Percentiles rank a stretch among this genome's conserved stretches.
Conservation (phyloP, 768 basidiomycete genomes). For the Ramaria sp. region DNA sequence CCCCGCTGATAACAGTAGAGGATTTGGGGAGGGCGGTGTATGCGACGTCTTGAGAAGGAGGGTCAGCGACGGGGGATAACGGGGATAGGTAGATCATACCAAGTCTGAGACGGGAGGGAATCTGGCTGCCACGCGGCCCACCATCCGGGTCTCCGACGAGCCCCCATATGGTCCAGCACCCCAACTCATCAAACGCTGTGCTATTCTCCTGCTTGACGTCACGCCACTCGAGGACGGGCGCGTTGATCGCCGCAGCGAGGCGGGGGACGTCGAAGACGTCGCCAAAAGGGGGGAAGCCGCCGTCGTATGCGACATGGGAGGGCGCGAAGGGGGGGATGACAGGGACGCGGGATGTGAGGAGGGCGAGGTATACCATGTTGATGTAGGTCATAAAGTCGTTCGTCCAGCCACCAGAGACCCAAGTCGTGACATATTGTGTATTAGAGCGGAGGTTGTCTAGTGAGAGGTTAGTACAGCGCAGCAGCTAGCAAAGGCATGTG, state of each 20-base stretch:
- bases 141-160: conserved; percentile 20
- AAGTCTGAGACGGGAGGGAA: conserved; percentile 19
- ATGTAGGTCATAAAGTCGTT: conserved; percentile 71
- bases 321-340: conserved; percentile 49
- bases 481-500: background rate
- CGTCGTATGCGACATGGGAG: conserved; percentile 37
- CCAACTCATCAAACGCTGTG: conserved; percentile 22
- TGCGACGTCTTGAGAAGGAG: conserved; percentile 12
- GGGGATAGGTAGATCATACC: conserved; percentile 21
- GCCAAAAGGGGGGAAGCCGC: conserved; percentile 41
- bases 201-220: conserved; percentile 40
- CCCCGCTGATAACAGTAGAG: conserved; percentile 11
- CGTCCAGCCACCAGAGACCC: conserved; percentile 73
- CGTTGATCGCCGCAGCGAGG: conserved; percentile 31
- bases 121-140: conserved; percentile 16
- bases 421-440: conserved; percentile 58
- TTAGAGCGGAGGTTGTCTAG: conserved; percentile 54
- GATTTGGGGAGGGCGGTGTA: conserved; percentile 17
- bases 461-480: background rate
- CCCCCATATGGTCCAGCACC: conserved; percentile 34
- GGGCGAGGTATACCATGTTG: conserved; percentile 48
- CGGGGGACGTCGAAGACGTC: conserved; percentile 51
- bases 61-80: conserved; percentile 25
- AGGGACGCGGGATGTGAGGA: conserved; percentile 49
- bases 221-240: conserved; percentile 50